Percentiles rank a stretch among this genome's conserved stretches.
phyloP scores from a whole-genome alignment of 371 early-diverging fungal species.

The Dinochytrium kinnereticum region DNA sequence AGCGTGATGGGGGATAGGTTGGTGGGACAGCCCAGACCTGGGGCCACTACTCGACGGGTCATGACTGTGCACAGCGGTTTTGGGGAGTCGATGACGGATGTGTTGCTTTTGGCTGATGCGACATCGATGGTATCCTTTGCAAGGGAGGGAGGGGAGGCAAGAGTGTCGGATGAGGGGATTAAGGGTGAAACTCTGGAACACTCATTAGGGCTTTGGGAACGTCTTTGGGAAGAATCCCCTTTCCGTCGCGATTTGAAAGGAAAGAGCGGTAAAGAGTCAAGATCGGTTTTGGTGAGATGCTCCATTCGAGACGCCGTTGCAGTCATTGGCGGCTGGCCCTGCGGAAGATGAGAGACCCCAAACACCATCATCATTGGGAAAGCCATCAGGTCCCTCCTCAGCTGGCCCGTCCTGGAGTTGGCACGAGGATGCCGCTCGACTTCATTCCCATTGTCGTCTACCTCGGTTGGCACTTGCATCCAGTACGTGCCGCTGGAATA shows the following conservation, averaged over 20 bases:
- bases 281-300: neutral
- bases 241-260: neutral
- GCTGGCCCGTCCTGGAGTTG: neutral
- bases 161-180: neutral
- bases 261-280: slow-evolving; percentile 2
- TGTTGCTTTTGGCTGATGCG: neutral
- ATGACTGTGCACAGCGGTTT: neutral
- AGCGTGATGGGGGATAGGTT: neutral
- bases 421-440: neutral
- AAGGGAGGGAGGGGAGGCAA: neutral
- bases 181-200: too few relatives aligned
- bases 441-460: neutral
- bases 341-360: neutral
- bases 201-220: too few relatives aligned
- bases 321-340: neutral
- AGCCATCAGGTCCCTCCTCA: neutral
- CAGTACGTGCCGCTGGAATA: neutral
- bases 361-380: neutral
- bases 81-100: neutral
- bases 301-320: neutral
- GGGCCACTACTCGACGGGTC: neutral
- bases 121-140: neutral
- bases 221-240: neutral
- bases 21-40: neutral
- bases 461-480: neutral